phyloP scores from a whole-genome alignment of 306 rosid genomes.

The Prunus padus region DNA sequence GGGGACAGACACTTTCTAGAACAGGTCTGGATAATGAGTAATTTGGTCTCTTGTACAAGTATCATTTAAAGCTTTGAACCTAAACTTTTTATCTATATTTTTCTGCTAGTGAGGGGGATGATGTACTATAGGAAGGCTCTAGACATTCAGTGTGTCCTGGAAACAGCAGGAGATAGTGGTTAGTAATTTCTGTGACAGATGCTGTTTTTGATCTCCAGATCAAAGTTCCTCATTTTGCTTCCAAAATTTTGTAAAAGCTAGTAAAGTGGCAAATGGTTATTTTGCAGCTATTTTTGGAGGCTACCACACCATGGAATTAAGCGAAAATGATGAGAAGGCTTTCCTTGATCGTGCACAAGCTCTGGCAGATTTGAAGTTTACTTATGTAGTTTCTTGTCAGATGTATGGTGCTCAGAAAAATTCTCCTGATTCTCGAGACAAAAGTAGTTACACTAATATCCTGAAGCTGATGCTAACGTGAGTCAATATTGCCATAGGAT shows the following conservation, averaged over 20 bases:
- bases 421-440: constrained; percentile 47
- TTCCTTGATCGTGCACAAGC: constrained; percentile 57
- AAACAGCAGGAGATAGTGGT: constrained; percentile 64
- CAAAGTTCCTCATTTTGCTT: constrained; percentile 14
- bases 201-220: neutral
- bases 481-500: constrained; percentile 37
- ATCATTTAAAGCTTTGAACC: constrained; percentile 18
- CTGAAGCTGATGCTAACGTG: constrained; percentile 81
- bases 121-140: constrained; percentile 85
- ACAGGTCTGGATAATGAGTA: constrained; percentile 61
- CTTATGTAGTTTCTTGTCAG: constrained; percentile 96
- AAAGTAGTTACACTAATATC: constrained; percentile 60
- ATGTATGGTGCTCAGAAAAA: constrained; percentile 74
- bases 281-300: constrained; percentile 51
- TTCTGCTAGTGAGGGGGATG: constrained; percentile 90
- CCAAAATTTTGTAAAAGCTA: constrained; percentile 9
- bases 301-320: constrained; percentile 28
- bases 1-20: constrained; percentile 94
- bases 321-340: constrained; percentile 24
- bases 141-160: constrained; percentile 65
- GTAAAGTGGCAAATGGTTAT: constrained; percentile 8
- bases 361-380: constrained; percentile 86
- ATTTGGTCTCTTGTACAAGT: constrained; percentile 6
- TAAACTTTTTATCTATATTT: constrained; percentile 20
- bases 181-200: constrained; percentile 29